Percentiles rank a stretch among this genome's conserved stretches.
phyloP scores from a whole-genome alignment of 2,329 filamentous ascomycete genomes.

The Byssoonygena ceratinophila region DNA sequence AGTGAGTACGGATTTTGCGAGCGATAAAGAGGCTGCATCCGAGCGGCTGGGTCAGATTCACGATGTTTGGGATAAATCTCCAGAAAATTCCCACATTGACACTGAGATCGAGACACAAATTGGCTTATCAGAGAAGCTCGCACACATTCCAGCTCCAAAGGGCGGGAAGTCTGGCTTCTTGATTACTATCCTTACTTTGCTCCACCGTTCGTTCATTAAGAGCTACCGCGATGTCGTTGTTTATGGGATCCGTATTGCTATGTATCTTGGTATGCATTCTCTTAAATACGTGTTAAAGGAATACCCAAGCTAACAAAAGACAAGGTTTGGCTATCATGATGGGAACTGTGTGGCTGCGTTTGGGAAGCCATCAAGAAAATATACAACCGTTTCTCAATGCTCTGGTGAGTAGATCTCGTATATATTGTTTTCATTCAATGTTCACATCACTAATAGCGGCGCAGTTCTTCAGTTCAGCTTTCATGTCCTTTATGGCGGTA shows the following conservation, averaged over 20 bases:
- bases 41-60: constrained; percentile 46
- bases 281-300: constrained; percentile 11
- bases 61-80: constrained; percentile 45
- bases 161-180: constrained; percentile 33
- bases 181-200: constrained; percentile 51
- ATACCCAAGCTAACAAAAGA: constrained; percentile 8
- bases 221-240: constrained; percentile 73
- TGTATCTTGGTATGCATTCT: constrained; percentile 54
- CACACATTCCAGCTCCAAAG: constrained; percentile 17
- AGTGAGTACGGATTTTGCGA: constrained; percentile 64
- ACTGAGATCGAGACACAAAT: constrained; percentile 21
- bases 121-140: constrained; percentile 23
- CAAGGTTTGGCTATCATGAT: constrained; percentile 68
- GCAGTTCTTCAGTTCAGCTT: constrained; percentile 58
- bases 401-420: constrained; percentile 41
- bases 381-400: constrained; percentile 77
- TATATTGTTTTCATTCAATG: background rate
- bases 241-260: constrained; percentile 70
- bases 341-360: constrained; percentile 75
- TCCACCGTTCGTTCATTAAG: constrained; percentile 74
- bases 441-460: background rate
- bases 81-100: constrained; percentile 27
- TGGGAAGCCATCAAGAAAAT: constrained; percentile 56
- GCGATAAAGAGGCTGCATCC: constrained; percentile 37
- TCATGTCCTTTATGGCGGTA: constrained; percentile 73